Evolutionary conservation across 345 rosid species (phyloP).

Genomic region (Streptanthus diversifolius): DNA sequence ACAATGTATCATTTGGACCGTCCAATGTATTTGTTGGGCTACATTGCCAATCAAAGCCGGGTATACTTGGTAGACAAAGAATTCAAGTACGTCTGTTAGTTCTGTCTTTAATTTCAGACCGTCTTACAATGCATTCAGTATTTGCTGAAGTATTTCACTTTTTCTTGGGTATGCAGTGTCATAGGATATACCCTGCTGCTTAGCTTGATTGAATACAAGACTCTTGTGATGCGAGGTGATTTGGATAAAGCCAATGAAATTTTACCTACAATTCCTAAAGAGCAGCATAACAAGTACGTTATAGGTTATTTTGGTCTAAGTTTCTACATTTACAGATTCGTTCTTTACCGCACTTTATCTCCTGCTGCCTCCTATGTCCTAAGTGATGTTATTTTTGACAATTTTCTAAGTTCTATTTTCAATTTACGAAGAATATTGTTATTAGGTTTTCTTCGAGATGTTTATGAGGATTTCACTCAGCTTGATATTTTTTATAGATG

Average conservation of each 20-base stretch:
- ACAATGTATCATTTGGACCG: slow-evolving; percentile 99
- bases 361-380: background rate
- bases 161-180: slow-evolving; percentile 47
- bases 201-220: slow-evolving; percentile 89
- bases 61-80: slow-evolving; percentile 97
- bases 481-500: background rate
- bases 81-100: slow-evolving; percentile 63
- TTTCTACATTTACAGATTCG: background rate
- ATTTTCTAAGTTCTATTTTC: background rate
- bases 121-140: background rate
- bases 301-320: background rate
- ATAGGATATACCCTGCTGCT: slow-evolving; percentile 81
- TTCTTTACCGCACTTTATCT: background rate
- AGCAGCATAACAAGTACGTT: slow-evolving; percentile 74
- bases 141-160: slow-evolving; percentile 12
- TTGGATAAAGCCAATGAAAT: slow-evolving; percentile 69
- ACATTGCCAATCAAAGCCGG: slow-evolving; percentile 95
- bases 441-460: background rate
- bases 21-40: slow-evolving; percentile 98
- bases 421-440: background rate
- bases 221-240: slow-evolving; percentile 96
- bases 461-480: background rate
- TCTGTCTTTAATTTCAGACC: slow-evolving; percentile 3
- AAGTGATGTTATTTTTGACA: background rate
- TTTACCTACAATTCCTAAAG: slow-evolving; percentile 82